phyloP scores from a whole-genome alignment of 768 basidiomycete species.

The Leccinum truebloodii region DNA sequence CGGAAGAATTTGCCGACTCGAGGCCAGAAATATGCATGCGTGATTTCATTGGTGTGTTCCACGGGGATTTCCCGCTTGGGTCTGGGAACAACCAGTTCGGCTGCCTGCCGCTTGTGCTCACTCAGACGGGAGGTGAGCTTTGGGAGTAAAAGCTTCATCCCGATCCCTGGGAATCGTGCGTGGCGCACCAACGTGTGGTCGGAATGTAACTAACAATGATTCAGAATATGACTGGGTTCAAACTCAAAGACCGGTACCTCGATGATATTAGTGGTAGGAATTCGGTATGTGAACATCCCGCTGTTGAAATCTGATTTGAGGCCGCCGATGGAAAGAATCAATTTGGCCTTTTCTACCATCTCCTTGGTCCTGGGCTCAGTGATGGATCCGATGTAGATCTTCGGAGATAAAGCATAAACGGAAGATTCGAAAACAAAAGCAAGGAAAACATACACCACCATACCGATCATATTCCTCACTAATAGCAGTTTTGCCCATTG shows the following conservation, averaged over 20 bases:
- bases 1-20: conserved; percentile 71
- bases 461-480: conserved; percentile 70
- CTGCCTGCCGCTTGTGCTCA: conserved; percentile 40
- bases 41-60: conserved; percentile 56
- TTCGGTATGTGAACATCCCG: conserved; percentile 80
- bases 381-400: conserved; percentile 79
- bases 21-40: conserved; percentile 86
- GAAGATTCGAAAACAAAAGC: background rate
- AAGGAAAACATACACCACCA: conserved; percentile 63
- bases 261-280: conserved; percentile 56
- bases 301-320: conserved; percentile 85
- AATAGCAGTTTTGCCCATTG: conserved; percentile 83
- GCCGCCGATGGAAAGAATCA: conserved; percentile 72
- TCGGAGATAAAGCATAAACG: conserved; percentile 1
- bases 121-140: conserved; percentile 60
- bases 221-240: background rate
- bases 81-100: conserved; percentile 47
- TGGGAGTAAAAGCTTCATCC: conserved; percentile 78
- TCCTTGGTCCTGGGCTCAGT: conserved; percentile 66
- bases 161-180: conserved; percentile 62
- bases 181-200: conserved; percentile 66
- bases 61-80: conserved; percentile 44
- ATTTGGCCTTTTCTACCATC: conserved; percentile 70
- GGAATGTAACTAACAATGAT: conserved; percentile 64
- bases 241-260: conserved; percentile 47